These are phyloP conservation scores for Raffaelea ambrosiae DNA, from an alignment of 2,329 filamentous ascomycete genomes.

Conservation along the genomic window DNA sequence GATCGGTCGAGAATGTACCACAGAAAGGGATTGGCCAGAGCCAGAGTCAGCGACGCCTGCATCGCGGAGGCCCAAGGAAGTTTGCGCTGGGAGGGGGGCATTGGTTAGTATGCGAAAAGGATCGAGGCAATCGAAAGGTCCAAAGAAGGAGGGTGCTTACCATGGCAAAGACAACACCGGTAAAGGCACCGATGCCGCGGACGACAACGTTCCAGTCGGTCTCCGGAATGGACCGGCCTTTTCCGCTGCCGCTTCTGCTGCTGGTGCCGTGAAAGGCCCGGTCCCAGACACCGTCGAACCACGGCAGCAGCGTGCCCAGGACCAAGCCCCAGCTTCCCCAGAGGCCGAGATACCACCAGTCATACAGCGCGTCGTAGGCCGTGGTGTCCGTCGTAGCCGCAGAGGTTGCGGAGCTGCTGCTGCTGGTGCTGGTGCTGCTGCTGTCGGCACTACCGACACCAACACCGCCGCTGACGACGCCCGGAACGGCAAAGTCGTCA, in stretches of 20 bases:
- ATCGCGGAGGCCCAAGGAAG: slow-evolving; percentile 90
- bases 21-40: slow-evolving; percentile 82
- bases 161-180: slow-evolving; percentile 60
- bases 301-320: slow-evolving; percentile 73
- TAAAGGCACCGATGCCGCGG: slow-evolving; percentile 51
- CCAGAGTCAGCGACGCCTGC: slow-evolving; percentile 84
- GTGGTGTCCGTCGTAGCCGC: background rate
- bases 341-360: slow-evolving; percentile 62
- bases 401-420: slow-evolving; percentile 1
- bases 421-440: slow-evolving; percentile 32
- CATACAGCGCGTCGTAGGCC: slow-evolving; percentile 20
- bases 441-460: background rate
- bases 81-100: slow-evolving; percentile 61
- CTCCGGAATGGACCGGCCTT: slow-evolving; percentile 28
- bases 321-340: slow-evolving; percentile 77
- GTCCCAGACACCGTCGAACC: slow-evolving; percentile 72
- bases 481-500: slow-evolving; percentile 1
- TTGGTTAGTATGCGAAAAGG: slow-evolving; percentile 1
- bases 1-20: slow-evolving; percentile 97
- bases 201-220: slow-evolving; percentile 66
- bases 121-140: background rate
- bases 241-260: slow-evolving; percentile 14
- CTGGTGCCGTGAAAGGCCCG: slow-evolving; percentile 27
- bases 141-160: slow-evolving; percentile 41
- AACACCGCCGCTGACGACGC: background rate